These are phyloP conservation scores for Lolium perenne DNA, from an alignment of 176 grass and related monocot genomes.

Conservation along the genomic window DNA sequence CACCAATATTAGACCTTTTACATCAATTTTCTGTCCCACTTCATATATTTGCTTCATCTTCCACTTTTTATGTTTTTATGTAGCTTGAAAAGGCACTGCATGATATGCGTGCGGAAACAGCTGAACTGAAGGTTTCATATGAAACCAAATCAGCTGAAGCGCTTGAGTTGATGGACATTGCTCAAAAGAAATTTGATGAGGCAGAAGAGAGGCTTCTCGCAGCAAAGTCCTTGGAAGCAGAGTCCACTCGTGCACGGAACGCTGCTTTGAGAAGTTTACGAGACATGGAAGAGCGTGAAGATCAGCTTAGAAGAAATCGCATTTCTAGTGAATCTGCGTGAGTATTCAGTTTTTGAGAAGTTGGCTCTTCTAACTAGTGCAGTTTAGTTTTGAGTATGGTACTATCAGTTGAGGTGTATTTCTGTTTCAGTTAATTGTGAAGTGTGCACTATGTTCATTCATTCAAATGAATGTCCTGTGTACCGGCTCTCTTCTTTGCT, in stretches of 20 bases:
- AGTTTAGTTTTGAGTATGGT: constrained; percentile 6
- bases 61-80: constrained; percentile 41
- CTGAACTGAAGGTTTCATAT: constrained; percentile 84
- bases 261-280: constrained; percentile 68
- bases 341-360: constrained; percentile 48
- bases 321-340: constrained; percentile 69
- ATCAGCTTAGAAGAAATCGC: constrained; percentile 71
- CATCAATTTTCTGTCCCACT: neutral
- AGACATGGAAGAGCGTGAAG: constrained; percentile 84
- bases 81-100: constrained; percentile 94
- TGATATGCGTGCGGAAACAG: constrained; percentile 72
- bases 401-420: neutral
- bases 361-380: constrained; percentile 19
- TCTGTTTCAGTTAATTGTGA: neutral
- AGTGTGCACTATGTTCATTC: neutral
- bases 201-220: constrained; percentile 71
- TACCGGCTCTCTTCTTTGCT: neutral
- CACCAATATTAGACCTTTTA: neutral
- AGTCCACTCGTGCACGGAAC: constrained; percentile 51
- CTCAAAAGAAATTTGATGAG: constrained; percentile 79
- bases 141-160: constrained; percentile 72
- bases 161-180: constrained; percentile 57
- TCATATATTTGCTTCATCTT: constrained; percentile 22
- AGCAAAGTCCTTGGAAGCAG: constrained; percentile 71
- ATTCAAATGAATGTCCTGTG: constrained; percentile 10